These are phyloP conservation scores for Globisporangium nagaii DNA, from an alignment of 352 stramenopile species.

Conservation along the genomic window DNA sequence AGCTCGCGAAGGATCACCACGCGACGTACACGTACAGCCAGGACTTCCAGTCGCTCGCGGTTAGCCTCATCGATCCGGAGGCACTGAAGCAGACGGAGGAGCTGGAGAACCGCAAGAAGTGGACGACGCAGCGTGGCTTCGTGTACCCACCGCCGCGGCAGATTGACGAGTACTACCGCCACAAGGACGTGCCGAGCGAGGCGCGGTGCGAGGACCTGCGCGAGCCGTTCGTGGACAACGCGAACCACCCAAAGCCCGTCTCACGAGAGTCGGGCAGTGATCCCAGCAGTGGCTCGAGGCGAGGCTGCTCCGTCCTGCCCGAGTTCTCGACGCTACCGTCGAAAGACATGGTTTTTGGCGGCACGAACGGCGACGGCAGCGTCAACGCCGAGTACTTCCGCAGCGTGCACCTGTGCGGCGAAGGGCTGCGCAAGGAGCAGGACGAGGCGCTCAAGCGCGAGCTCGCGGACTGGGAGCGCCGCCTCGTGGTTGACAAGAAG, in stretches of 20 bases:
- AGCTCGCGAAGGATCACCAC: constrained; percentile 42
- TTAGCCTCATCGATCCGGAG: constrained; percentile 76
- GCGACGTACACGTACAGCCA: constrained; percentile 84
- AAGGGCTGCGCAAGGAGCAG: constrained; percentile 70
- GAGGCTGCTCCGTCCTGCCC: not conserved
- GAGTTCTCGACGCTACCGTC: constrained; percentile 81
- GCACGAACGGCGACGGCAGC: constrained; percentile 63
- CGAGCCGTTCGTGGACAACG: constrained; percentile 82
- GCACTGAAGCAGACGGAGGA: constrained; percentile 49
- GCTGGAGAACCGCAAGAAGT: constrained; percentile 40
- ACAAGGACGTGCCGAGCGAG: constrained; percentile 62
- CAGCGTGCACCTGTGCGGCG: constrained; percentile 83
- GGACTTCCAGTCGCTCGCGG: constrained; percentile 83
- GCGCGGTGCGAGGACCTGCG: constrained; percentile 79
- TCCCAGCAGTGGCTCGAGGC: not conserved
- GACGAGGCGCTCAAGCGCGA: constrained; percentile 61
- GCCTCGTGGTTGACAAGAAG: constrained; percentile 85
- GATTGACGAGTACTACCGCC: constrained; percentile 65
- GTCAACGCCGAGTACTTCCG: constrained; percentile 75
- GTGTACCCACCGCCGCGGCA: constrained; percentile 75
- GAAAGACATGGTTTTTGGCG: constrained; percentile 87
- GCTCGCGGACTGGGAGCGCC: constrained; percentile 61
- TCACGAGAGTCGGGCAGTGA: constrained; percentile 27
- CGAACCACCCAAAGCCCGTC: constrained; percentile 58
- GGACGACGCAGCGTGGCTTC: constrained; percentile 86